A percentile compares a stretch with the other conserved stretches of the same genome.
phyloP scores from a whole-genome alignment of 2,329 filamentous ascomycete genomes.

The Fusarium sp. region DNA sequence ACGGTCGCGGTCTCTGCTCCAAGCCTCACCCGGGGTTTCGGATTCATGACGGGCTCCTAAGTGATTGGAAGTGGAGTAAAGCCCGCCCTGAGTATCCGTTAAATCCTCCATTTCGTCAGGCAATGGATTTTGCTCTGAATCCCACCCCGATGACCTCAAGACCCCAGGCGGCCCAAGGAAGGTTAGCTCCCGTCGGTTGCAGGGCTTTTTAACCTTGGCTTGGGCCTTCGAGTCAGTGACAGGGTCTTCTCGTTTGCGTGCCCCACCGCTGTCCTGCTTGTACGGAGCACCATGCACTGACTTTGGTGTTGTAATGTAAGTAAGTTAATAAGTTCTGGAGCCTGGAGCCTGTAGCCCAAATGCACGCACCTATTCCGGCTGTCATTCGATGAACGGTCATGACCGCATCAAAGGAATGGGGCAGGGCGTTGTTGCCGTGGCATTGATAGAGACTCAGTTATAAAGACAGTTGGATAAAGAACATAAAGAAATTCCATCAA shows the following conservation, averaged over 20 bases:
- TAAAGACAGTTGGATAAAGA: background rate
- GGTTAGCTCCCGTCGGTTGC: background rate
- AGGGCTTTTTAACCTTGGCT: slow-evolving; percentile 1
- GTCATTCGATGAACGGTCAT: background rate
- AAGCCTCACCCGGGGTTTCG: slow-evolving; percentile 26
- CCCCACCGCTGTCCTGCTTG: slow-evolving; percentile 6
- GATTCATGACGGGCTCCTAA: slow-evolving; percentile 34
- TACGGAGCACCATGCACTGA: slow-evolving; percentile 6
- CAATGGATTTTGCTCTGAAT: background rate
- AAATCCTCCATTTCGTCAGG: background rate
- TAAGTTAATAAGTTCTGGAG: background rate
- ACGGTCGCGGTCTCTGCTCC: slow-evolving; percentile 35
- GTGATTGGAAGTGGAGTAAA: slow-evolving; percentile 7
- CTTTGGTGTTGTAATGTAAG: background rate
- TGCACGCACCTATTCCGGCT: background rate
- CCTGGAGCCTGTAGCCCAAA: slow-evolving; percentile 5
- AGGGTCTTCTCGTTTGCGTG: background rate
- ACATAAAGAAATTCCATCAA: background rate
- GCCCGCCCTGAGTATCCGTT: slow-evolving; percentile 14
- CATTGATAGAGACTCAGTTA: background rate
- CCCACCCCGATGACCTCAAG: slow-evolving; percentile 16
- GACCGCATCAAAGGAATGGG: background rate
- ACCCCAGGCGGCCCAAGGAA: slow-evolving; percentile 1
- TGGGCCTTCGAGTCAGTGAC: slow-evolving; percentile 24
- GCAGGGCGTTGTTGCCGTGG: slow-evolving; percentile 1